Evolutionary conservation across 2,329 filamentous ascomycete species (phyloP), one percentile per base, ranked within the genome.

Genomic region (Xylaria sp.): DNA sequence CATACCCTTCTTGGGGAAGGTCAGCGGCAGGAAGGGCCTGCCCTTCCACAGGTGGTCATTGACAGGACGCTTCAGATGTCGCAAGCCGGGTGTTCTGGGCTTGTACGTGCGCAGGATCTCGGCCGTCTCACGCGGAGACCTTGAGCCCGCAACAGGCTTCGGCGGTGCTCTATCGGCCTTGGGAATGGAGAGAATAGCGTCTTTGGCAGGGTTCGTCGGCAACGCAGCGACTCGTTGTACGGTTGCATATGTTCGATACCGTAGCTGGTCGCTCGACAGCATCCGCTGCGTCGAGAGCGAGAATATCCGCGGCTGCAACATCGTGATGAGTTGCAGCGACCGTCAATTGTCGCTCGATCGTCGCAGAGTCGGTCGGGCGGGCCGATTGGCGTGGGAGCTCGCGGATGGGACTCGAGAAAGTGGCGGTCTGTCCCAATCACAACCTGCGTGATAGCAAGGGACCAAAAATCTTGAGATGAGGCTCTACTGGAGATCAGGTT

Each of bases 1-100:
- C 76, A 97, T 94, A 17, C 96, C 96, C 80, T 95, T 95, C 81
- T 97, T 97, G 44, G 94, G 89, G 76, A 93, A 93, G 11, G 97
- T 99, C 80, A 99, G 86, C 59, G 90, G 89, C 40, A 93, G 85
- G 73, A 92, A 90, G 0, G 96, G 93, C 65, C 94, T 87, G 67
- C 96, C 96, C 82, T 97, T 97, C 93, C 93, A 98, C 54, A 99
- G 84, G 81, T 99, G 96, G 77, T 97, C 94, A 81, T 98, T 98
- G 81, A 97, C 91, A 15, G 96, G 94, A 51, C 96, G 89, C 80
- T 91, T 92, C 73, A 99, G 85, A 87, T 99, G 96, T 77, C 96
- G 90, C 67, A 97, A 81, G 87, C 96, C 96, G 13, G 95, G 95
- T 0, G 96, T 97, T 75, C 93, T 90, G 42, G 96, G 96, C 80